phyloP scores from a whole-genome alignment of 257 asterid genomes.

The Ophiorrhiza pumila region DNA sequence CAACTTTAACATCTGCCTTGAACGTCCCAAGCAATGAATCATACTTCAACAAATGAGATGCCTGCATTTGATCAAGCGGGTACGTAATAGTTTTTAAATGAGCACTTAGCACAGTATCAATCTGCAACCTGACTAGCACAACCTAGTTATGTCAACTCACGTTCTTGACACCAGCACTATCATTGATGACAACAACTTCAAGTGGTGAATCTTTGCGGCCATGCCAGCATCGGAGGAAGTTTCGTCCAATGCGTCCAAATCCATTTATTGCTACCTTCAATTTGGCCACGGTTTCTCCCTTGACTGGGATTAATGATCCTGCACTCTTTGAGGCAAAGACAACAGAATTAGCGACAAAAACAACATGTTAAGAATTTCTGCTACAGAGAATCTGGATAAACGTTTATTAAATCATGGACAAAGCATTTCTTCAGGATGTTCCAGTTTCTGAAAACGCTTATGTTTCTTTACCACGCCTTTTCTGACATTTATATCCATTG shows the following conservation, averaged over 20 bases:
- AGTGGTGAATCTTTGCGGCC: conserved; percentile 91
- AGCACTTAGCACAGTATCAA: not conserved
- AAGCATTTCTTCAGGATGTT: not conserved
- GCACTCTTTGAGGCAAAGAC: conserved; percentile 34
- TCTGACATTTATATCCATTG: too few relatives aligned
- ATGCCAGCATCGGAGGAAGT: conserved; percentile 98
- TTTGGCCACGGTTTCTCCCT: conserved; percentile 77
- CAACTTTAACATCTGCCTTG: conserved; percentile 81
- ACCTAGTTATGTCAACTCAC: conserved; percentile 33
- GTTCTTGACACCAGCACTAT: conserved; percentile 92
- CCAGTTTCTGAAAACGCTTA: not conserved
- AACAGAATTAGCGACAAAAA: conserved; percentile 5
- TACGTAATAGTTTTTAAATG: not conserved
- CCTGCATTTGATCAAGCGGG: conserved; percentile 41
- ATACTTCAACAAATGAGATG: conserved; percentile 85
- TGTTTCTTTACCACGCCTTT: not conserved
- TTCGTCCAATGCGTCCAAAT: conserved; percentile 89
- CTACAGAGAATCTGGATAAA: not conserved
- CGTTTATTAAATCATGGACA: not conserved
- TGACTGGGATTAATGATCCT: conserved; percentile 58
- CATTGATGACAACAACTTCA: conserved; percentile 77
- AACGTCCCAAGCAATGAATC: conserved; percentile 93
- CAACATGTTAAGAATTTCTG: not conserved
- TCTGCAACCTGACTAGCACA: not conserved
- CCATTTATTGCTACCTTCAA: conserved; percentile 91